phyloP scores from a whole-genome alignment of 306 rosid genomes.

The Sicyos baderoa region DNA sequence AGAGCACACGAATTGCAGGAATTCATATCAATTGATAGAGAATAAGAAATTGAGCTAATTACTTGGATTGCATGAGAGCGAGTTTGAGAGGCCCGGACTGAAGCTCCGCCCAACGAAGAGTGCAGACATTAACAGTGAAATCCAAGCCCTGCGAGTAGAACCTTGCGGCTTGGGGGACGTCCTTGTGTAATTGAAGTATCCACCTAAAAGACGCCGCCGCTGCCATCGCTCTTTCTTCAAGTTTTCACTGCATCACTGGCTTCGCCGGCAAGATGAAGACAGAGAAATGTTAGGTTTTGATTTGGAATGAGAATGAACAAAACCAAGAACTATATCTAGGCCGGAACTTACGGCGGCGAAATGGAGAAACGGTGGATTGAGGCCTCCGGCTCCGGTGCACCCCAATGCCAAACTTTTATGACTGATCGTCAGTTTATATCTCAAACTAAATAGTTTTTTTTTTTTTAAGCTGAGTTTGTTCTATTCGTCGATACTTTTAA shows the following conservation, averaged over 20 bases:
- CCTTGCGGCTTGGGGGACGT: conserved; percentile 76
- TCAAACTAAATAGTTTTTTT: no score
- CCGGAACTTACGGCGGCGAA: neutral
- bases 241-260: neutral
- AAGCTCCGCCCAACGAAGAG: conserved; percentile 81
- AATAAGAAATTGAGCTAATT: neutral
- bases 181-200: conserved; percentile 65
- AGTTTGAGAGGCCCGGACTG: conserved; percentile 80
- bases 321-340: neutral
- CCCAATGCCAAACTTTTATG: no score
- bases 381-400: neutral
- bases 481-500: no score
- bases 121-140: conserved; percentile 63
- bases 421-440: no score
- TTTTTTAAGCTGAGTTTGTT: no score
- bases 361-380: neutral
- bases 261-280: neutral
- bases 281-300: neutral
- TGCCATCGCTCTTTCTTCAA: conserved; percentile 24
- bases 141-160: conserved; percentile 75
- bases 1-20: conserved; percentile 22
- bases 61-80: conserved; percentile 66
- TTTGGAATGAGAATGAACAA: neutral
- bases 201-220: conserved; percentile 77
- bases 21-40: neutral